Evolutionary conservation across 345 rosid genomes (phyloP), one percentile per base, ranked within the genome.

Genomic region (Boechera stricta): DNA sequence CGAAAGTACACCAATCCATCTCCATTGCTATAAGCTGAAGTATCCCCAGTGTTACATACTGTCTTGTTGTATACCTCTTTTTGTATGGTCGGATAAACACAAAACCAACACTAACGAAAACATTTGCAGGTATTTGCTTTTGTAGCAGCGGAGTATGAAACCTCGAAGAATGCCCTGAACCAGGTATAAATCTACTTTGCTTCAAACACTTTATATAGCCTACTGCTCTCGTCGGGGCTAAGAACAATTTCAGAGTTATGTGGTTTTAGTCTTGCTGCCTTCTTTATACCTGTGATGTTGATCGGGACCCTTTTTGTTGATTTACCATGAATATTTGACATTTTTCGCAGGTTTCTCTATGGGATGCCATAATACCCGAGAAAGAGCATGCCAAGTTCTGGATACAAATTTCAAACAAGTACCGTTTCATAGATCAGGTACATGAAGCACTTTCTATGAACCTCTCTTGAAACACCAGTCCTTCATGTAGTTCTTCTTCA

Each of bases 371-470:
- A 32, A 88, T 94, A 71, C 95, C 94, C 8, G 70, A 84, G 70
- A 88, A 88, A 75, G 98, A 90, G 75, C 84, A 85, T 41, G 97
- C 95, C 11, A 94, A 85, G 67, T 92, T 94, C 82, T 82, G 88
- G 91, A 77, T 89, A n/a, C 95, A 88, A 49, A 87, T 91, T 39
- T 81, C 91, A 71, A 94, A 92, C 84, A 94, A 94, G 74, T 94
- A 94, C 63, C 98, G 95, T 21, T 89, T 94, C 79, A 84, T 92
- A 44, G 98, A 94, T 60, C 98, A 94, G 91, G 97, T 92, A 76
- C 31, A 57, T 56, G 3, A 51, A 55, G 13, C 33, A 39, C 1
- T 18, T 49, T 59, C 48, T 31, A 5, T 28, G 7, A 29, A 39
- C 7, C 10, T 48, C 62, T 24, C 59, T 51, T 1, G 2, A 55